A percentile compares a stretch with the other conserved stretches of the same genome.
These are phyloP conservation scores for Asterionellopsis glacialis DNA, from an alignment of 108 stramenopile genomes.

Conservation along the genomic window DNA sequence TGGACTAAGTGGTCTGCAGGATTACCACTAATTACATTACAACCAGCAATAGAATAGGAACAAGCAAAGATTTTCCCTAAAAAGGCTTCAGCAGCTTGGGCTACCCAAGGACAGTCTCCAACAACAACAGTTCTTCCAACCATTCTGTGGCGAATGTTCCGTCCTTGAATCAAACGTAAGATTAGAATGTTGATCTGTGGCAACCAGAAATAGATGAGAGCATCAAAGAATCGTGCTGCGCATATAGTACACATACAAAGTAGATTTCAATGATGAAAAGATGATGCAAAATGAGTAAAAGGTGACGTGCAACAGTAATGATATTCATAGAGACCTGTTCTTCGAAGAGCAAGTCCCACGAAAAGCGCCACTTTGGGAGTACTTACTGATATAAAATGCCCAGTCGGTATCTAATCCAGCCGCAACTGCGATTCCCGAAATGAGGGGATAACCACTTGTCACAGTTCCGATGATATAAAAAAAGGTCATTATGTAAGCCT, in stretches of 20 bases:
- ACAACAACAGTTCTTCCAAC: constrained; percentile 79
- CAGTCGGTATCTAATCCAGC: constrained; percentile 24
- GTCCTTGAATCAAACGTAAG: constrained; percentile 53
- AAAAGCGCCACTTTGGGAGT: background rate
- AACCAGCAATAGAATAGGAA: constrained; percentile 69
- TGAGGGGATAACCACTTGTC: constrained; percentile 47
- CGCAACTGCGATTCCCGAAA: constrained; percentile 34
- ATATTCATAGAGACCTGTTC: too few relatives aligned
- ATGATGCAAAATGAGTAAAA: background rate
- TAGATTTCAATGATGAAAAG: background rate
- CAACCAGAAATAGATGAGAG: constrained; percentile 68
- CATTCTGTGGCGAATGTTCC: constrained; percentile 66
- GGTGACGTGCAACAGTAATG: background rate
- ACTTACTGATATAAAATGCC: constrained; percentile 1
- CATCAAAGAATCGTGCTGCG: constrained; percentile 48
- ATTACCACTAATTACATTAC: constrained; percentile 67
- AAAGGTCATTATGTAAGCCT: constrained; percentile 63
- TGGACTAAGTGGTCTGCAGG: constrained; percentile 81
- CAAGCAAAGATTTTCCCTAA: constrained; percentile 72
- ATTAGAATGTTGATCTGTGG: constrained; percentile 67
- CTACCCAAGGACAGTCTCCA: constrained; percentile 63
- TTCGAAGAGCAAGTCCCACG: background rate
- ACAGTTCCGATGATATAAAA: constrained; percentile 68
- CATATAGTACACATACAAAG: background rate
- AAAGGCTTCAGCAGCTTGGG: constrained; percentile 74